phyloP scores from a whole-genome alignment of 2,329 filamentous ascomycete genomes.

The Knoxdaviesia proteae region DNA sequence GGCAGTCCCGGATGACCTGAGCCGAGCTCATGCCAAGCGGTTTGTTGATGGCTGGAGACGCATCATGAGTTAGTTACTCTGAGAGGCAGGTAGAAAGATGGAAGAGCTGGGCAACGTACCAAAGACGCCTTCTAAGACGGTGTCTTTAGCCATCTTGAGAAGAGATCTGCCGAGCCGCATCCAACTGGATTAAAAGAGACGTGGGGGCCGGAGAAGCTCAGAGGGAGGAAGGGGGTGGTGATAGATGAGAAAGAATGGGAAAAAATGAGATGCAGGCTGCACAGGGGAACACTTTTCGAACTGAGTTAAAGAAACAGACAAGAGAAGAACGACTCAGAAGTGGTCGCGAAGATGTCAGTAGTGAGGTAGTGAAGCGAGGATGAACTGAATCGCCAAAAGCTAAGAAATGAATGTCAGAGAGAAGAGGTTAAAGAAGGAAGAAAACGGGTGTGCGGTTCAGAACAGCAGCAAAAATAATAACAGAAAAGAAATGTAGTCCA shows the following conservation, averaged over 20 bases:
- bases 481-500: too few relatives aligned
- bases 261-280: background rate
- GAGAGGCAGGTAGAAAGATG: slow-evolving; percentile 2
- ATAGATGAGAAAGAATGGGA: background rate
- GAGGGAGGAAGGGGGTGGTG: background rate
- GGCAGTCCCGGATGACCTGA: slow-evolving; percentile 74
- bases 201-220: background rate
- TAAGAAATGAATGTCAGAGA: too few relatives aligned
- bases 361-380: too few relatives aligned
- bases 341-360: too few relatives aligned
- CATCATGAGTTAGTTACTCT: background rate
- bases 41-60: slow-evolving; percentile 64
- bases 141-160: slow-evolving; percentile 30
- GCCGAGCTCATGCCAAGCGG: slow-evolving; percentile 72
- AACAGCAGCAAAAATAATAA: too few relatives aligned
- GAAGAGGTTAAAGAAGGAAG: too few relatives aligned
- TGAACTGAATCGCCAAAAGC: too few relatives aligned
- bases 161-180: slow-evolving; percentile 30
- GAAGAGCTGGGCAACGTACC: slow-evolving; percentile 18
- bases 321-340: background rate
- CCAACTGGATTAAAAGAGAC: slow-evolving; percentile 10
- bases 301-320: background rate
- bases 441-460: too few relatives aligned
- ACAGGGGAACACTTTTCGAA: background rate
- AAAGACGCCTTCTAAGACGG: slow-evolving; percentile 35